A percentile compares a stretch with the other conserved stretches of the same genome.
Conservation (phyloP, 2,329 filamentous ascomycete species). For the Tothia fuscella region DNA sequence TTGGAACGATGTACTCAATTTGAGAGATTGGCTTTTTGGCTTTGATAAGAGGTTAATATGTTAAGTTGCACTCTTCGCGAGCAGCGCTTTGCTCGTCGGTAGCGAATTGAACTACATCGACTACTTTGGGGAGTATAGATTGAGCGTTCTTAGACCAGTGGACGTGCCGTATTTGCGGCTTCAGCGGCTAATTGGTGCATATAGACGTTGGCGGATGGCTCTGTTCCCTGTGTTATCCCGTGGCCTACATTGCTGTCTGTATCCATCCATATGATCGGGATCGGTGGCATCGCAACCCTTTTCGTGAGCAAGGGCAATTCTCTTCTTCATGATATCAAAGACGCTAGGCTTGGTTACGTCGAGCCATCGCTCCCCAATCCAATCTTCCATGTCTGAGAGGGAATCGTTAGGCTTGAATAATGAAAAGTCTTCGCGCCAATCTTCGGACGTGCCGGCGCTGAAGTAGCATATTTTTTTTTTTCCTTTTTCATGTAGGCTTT, state of each 20-base stretch:
- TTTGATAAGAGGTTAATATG: no score
- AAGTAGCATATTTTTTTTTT: conserved; percentile 41
- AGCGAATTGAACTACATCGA: conserved; percentile 47
- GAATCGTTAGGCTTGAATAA: conserved; percentile 15
- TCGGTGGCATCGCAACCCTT: conserved; percentile 27
- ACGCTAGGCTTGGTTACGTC: conserved; percentile 16
- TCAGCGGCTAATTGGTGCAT: no score
- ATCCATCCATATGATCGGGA: no score
- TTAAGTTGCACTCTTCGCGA: no score
- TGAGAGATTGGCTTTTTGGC: no score
- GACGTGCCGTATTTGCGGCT: conserved; percentile 37
- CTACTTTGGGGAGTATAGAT: conserved; percentile 41
- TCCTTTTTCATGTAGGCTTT: conserved; percentile 35
- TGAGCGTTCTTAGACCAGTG: conserved; percentile 59
- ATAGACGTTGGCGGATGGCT: no score
- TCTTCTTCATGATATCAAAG: conserved; percentile 18
- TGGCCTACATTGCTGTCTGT: no score
- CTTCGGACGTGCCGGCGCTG: conserved; percentile 17
- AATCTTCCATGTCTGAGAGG: conserved; percentile 14
- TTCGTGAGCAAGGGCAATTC: conserved; percentile 16
- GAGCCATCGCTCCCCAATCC: conserved; percentile 18
- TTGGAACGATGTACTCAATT: no score
- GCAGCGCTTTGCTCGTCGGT: no score
- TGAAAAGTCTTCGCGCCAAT: conserved; percentile 16
- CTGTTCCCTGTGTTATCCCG: no score